A percentile compares a stretch with the other conserved stretches of the same genome.
phyloP scores from a whole-genome alignment of 306 rosid genomes.

The Vigna angularis region DNA sequence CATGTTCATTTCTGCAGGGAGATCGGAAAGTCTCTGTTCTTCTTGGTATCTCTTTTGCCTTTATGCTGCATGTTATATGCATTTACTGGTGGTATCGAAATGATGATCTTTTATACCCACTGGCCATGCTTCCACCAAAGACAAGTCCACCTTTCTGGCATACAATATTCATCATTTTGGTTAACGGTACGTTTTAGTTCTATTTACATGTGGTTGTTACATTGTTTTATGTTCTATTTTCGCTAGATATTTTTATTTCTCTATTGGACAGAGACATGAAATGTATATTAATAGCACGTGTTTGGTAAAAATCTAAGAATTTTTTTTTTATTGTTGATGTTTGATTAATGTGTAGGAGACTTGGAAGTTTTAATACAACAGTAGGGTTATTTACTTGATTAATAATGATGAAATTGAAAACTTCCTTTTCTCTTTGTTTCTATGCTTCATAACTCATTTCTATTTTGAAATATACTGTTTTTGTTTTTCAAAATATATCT shows the following conservation, averaged over 20 bases:
- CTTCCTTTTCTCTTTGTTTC: constrained; percentile 2
- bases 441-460: constrained; percentile 3
- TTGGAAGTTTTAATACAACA: constrained; percentile 13
- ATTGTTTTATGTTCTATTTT: constrained; percentile 22
- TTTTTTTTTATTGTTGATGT: constrained; percentile 3
- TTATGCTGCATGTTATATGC: constrained; percentile 72
- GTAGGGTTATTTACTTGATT: constrained; percentile 26
- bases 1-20: constrained; percentile 66
- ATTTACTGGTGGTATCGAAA: constrained; percentile 81
- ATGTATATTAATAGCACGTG: constrained; percentile 10
- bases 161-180: constrained; percentile 82
- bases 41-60: constrained; percentile 54
- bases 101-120: constrained; percentile 76
- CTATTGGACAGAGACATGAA: constrained; percentile 3
- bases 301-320: constrained; percentile 10
- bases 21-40: constrained; percentile 77
- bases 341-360: background rate
- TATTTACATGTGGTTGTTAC: constrained; percentile 9
- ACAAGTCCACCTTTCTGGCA: constrained; percentile 84
- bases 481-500: constrained; percentile 20
- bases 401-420: constrained; percentile 18
- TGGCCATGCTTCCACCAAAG: constrained; percentile 86
- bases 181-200: constrained; percentile 71
- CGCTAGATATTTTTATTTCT: constrained; percentile 29
- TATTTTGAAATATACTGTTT: background rate